Conservation (phyloP, 139 green algal species). For the Chloropicon primus region DNA sequence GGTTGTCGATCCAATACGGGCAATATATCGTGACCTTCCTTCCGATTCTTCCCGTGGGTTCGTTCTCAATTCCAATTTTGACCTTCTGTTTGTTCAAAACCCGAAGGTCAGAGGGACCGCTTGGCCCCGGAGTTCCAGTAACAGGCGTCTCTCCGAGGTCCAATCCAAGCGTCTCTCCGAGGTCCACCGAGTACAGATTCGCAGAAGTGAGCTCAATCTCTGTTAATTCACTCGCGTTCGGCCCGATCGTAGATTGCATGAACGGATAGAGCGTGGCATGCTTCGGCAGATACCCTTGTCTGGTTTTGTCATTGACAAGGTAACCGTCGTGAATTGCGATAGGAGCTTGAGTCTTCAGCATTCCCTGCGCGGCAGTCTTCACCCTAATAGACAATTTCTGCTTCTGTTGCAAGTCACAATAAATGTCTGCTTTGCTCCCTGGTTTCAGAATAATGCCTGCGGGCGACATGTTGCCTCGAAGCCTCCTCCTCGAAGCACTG, state of each 20-base stretch:
- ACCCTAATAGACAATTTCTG: background rate
- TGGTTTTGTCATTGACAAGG: background rate
- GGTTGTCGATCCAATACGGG: constrained; percentile 33
- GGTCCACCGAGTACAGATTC: background rate
- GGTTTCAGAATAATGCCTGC: background rate
- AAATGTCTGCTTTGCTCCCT: background rate
- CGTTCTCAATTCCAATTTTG: background rate
- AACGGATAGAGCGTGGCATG: background rate
- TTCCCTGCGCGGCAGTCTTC: background rate
- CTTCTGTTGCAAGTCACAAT: background rate
- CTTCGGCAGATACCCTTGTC: background rate
- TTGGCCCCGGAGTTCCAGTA: background rate
- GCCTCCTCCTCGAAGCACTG: background rate
- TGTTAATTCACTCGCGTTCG: background rate
- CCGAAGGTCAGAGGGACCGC: background rate
- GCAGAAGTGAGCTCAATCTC: background rate
- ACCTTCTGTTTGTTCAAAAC: background rate
- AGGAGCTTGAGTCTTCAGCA: background rate
- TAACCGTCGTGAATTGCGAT: background rate
- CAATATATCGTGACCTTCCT: constrained; percentile 20
- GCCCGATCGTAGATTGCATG: background rate
- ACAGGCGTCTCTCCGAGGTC: background rate
- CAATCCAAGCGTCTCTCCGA: too few species aligned
- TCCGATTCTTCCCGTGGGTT: constrained; percentile 9
- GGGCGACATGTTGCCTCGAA: background rate